A percentile compares a stretch with the other conserved stretches of the same genome.
phyloP scores from a whole-genome alignment of 345 rosid species.

The Anacardium occidentale region DNA sequence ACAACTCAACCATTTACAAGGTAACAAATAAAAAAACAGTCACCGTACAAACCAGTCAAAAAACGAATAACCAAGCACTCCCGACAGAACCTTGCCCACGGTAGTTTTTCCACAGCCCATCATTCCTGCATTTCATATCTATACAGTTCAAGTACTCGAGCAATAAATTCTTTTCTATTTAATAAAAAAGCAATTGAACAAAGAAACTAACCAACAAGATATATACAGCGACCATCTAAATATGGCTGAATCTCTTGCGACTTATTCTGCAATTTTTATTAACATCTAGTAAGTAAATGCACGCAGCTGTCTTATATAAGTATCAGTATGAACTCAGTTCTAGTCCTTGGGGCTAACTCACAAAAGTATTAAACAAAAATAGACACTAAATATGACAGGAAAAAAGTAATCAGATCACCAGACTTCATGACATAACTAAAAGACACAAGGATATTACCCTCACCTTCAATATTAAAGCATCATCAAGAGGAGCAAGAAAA shows the following conservation, averaged over 20 bases:
- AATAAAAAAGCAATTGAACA: slow-evolving; percentile 13
- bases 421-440: neutral
- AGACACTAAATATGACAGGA: slow-evolving; percentile 12
- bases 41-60: slow-evolving; percentile 65
- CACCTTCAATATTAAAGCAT: slow-evolving; percentile 62
- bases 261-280: slow-evolving; percentile 61
- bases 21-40: neutral
- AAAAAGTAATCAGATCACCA: neutral
- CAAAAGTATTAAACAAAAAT: neutral
- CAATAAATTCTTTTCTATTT: slow-evolving; percentile 9
- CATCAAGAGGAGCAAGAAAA: slow-evolving; percentile 41
- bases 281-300: slow-evolving; percentile 30
- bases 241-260: slow-evolving; percentile 69
- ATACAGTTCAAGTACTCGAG: slow-evolving; percentile 10
- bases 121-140: slow-evolving; percentile 57
- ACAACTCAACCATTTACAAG: slow-evolving; percentile 13
- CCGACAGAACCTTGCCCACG: slow-evolving; percentile 75
- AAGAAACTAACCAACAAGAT: slow-evolving; percentile 86
- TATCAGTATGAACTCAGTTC: slow-evolving; percentile 4
- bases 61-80: slow-evolving; percentile 69
- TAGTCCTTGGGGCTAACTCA: slow-evolving; percentile 5
- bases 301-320: slow-evolving; percentile 4
- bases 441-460: neutral
- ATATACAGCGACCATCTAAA: slow-evolving; percentile 73
- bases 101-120: slow-evolving; percentile 99